Evolutionary conservation across 108 stramenopile species (phyloP).

Genomic region (Mayamaea pseudoterrestris): DNA sequence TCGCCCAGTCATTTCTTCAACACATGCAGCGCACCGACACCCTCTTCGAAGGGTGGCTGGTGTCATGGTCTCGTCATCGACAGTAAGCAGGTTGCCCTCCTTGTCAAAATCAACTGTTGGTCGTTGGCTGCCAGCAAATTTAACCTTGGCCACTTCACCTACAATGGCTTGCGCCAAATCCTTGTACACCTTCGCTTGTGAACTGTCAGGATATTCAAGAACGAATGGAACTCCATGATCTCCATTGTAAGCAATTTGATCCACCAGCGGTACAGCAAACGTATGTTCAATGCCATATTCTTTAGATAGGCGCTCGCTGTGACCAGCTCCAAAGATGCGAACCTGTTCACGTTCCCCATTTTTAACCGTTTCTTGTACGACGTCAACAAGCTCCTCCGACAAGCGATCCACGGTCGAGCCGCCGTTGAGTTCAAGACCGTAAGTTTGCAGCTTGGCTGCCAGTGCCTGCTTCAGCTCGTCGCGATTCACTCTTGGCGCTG

Average conservation of each 20-base stretch:
- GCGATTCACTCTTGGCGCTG: constrained; percentile 23
- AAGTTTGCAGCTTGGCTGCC: constrained; percentile 16
- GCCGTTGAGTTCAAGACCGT: constrained; percentile 3
- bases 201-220: constrained; percentile 48
- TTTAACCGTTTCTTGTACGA: constrained; percentile 18
- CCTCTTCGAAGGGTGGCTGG: constrained; percentile 53
- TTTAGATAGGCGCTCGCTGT: constrained; percentile 53
- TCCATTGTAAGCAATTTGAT: constrained; percentile 67
- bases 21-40: constrained; percentile 82
- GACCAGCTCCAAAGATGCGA: constrained; percentile 72
- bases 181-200: constrained; percentile 48
- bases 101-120: constrained; percentile 33
- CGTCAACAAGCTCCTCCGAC: constrained; percentile 30
- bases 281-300: constrained; percentile 83
- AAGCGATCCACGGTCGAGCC: constrained; percentile 7
- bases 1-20: constrained; percentile 85
- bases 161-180: constrained; percentile 56
- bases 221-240: constrained; percentile 73
- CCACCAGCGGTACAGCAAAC: constrained; percentile 59
- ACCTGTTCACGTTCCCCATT: constrained; percentile 17
- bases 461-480: constrained; percentile 25
- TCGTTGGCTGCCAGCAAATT: constrained; percentile 24
- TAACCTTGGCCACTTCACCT: constrained; percentile 65
- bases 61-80: constrained; percentile 26
- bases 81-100: constrained; percentile 24